Conservation (phyloP, 2,329 filamentous ascomycete genomes). For the Hymenoscyphus occultus region DNA sequence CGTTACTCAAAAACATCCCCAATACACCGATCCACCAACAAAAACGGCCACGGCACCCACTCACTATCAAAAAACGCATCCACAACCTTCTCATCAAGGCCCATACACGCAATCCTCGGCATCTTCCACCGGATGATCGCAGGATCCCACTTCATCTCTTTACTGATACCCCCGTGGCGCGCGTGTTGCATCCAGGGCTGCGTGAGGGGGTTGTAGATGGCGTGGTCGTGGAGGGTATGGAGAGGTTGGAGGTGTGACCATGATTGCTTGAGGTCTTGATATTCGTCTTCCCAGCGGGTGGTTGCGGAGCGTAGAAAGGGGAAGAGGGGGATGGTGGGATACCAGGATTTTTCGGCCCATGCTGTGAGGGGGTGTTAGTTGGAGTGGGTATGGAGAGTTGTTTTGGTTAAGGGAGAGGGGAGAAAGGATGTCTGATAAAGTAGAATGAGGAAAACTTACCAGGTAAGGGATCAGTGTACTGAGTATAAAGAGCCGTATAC, state of each 20-base stretch:
- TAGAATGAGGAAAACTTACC: neutral
- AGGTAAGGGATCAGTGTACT: neutral
- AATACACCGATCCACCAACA: neutral
- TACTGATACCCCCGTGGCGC: neutral
- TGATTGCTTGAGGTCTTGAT: neutral
- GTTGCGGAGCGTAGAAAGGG: neutral
- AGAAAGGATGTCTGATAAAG: neutral
- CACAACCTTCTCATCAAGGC: neutral
- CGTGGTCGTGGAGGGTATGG: neutral
- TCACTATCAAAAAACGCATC: neutral
- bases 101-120: neutral
- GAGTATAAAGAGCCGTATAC: neutral
- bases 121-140: neutral
- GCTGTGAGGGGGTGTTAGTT: neutral
- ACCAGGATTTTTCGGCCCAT: neutral
- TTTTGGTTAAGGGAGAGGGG: too few species aligned
- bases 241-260: neutral
- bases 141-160: neutral
- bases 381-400: neutral
- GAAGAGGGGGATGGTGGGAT: neutral
- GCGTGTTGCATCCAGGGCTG: neutral
- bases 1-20: neutral
- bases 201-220: neutral
- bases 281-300: neutral
- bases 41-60: neutral